phyloP scores from a whole-genome alignment of 2,329 filamentous ascomycete genomes.

The Diaporthe vaccinii region DNA sequence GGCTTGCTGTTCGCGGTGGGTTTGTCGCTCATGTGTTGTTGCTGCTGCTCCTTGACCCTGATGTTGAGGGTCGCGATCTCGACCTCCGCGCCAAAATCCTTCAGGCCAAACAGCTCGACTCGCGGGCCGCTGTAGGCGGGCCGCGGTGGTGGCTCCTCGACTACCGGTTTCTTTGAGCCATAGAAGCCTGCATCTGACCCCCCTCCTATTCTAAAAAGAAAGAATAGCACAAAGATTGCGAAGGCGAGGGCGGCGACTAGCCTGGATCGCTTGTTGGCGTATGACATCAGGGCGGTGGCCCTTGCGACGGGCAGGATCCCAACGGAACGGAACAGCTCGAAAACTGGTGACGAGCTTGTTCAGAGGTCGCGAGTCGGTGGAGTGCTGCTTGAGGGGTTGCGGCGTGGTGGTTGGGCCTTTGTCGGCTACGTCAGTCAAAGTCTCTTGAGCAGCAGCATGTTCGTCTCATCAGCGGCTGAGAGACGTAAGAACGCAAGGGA shows the following conservation, averaged over 20 bases:
- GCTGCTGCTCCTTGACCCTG: constrained; percentile 34
- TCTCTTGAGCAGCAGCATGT: constrained; percentile 12
- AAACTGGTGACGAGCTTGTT: constrained; percentile 19
- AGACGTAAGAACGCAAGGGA: neutral
- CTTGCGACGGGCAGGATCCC: constrained; percentile 28
- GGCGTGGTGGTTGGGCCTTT: constrained; percentile 1
- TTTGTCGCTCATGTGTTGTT: neutral
- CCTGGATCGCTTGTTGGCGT: constrained; percentile 35
- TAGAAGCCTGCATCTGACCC: constrained; percentile 25
- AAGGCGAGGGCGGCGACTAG: constrained; percentile 33
- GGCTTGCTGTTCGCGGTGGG: neutral
- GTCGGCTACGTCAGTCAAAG: constrained; percentile 10
- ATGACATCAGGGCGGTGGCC: constrained; percentile 36
- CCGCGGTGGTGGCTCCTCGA: constrained; percentile 8
- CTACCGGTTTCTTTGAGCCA: neutral
- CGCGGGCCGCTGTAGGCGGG: constrained; percentile 33
- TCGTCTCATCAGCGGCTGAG: constrained; percentile 9
- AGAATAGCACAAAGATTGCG: constrained; percentile 32
- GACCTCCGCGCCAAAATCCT: constrained; percentile 33
- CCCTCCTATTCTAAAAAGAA: constrained; percentile 27
- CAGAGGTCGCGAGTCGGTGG: constrained; percentile 5
- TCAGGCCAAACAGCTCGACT: constrained; percentile 38
- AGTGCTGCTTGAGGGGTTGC: neutral
- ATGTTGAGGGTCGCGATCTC: constrained; percentile 38
- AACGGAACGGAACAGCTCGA: neutral